Evolutionary conservation across 176 grass and related monocot species (phyloP).

Genomic region (Triticum dicoccoides): DNA sequence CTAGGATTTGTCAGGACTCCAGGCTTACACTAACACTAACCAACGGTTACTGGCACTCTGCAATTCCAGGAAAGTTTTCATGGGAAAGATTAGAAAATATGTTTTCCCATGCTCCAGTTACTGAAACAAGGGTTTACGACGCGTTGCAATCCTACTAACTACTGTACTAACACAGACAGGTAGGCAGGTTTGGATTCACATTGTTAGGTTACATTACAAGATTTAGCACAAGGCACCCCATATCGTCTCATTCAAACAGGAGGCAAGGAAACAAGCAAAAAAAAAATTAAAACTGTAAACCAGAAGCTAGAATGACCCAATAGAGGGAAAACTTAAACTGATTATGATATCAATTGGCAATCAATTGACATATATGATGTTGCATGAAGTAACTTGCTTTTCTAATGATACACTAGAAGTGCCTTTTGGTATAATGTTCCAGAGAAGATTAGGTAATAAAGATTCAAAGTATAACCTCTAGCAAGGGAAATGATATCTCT

Average conservation of each 20-base stretch:
- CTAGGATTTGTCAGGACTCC: not conserved
- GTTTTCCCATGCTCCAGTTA: not conserved
- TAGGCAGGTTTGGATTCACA: not conserved
- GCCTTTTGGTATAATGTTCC: not conserved
- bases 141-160: not conserved
- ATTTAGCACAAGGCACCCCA: not conserved
- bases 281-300: not conserved
- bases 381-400: not conserved
- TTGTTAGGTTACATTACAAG: not conserved
- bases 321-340: not conserved
- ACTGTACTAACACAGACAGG: not conserved
- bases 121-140: not conserved
- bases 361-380: not conserved
- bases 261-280: not conserved
- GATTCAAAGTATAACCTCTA: slow-evolving; percentile 60
- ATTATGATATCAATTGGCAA: not conserved
- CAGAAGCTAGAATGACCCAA: not conserved
- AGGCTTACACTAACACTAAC: not conserved
- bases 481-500: slow-evolving; percentile 80
- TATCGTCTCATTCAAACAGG: not conserved
- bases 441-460: not conserved
- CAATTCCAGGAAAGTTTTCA: not conserved
- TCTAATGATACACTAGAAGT: not conserved
- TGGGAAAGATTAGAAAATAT: not conserved
- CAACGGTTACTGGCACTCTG: not conserved